Conservation (phyloP, 73 alveolate species). For the Tetrahymena malaccensis region DNA sequence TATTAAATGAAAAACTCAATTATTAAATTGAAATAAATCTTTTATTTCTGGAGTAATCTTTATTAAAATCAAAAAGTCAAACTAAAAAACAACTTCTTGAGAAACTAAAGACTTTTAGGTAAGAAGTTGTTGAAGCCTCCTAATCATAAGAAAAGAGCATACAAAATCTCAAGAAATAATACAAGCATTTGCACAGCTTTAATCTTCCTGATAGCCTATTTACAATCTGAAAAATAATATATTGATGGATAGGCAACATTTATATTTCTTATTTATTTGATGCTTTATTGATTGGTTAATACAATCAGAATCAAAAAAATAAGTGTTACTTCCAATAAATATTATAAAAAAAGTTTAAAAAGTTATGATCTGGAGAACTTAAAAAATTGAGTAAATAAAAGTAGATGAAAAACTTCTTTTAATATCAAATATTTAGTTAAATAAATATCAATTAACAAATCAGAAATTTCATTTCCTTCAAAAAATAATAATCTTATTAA, state of each 20-base stretch:
- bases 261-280: too few species aligned
- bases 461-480: too few species aligned
- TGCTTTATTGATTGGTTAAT: neutral
- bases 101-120: neutral
- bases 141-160: neutral
- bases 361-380: neutral
- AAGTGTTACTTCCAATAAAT: neutral
- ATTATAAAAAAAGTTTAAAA: too few species aligned
- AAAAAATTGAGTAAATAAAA: too few species aligned
- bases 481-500: too few species aligned
- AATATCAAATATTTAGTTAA: too few species aligned
- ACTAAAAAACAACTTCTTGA: neutral
- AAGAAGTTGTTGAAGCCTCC: neutral
- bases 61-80: neutral
- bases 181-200: neutral
- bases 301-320: neutral
- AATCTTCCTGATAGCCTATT: neutral
- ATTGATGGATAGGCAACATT: neutral
- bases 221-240: neutral
- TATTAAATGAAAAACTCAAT: neutral
- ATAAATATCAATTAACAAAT: too few species aligned
- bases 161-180: neutral
- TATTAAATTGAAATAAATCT: neutral
- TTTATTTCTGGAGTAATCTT: neutral
- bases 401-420: too few species aligned